Conservation (phyloP, 257 asterid species). For the Linaria vulgaris region DNA sequence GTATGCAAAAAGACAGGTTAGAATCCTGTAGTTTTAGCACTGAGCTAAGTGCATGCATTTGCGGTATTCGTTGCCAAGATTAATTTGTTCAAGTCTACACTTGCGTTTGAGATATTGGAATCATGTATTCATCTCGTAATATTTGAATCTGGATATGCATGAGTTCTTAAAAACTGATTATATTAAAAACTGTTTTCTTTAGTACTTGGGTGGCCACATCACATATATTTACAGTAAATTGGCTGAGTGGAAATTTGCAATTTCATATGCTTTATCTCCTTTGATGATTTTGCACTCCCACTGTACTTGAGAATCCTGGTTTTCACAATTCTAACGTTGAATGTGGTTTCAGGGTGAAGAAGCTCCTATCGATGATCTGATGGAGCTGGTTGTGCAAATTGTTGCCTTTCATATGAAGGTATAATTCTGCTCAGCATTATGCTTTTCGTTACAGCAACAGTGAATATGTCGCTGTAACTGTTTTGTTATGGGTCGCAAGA, state of each 20-base stretch:
- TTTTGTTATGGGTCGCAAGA: not conserved
- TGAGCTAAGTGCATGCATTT: conserved; percentile 14
- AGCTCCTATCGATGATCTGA: conserved; percentile 62
- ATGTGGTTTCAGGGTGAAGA: conserved; percentile 51
- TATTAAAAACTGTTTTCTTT: not conserved
- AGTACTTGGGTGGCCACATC: not conserved
- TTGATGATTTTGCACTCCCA: not conserved
- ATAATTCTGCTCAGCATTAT: conserved; percentile 11
- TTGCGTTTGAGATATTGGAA: not conserved
- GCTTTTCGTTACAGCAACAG: conserved; percentile 1
- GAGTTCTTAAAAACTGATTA: not conserved
- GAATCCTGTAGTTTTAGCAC: conserved; percentile 15
- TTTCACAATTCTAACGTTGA: conserved; percentile 5
- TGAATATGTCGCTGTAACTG: not conserved
- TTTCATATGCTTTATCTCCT: not conserved
- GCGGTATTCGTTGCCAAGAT: conserved; percentile 5
- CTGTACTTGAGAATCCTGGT: not conserved
- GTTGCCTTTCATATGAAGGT: conserved; percentile 97
- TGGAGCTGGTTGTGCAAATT: conserved; percentile 86
- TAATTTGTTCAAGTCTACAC: not conserved
- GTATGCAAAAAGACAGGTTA: conserved; percentile 77
- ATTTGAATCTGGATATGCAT: conserved; percentile 6
- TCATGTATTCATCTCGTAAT: conserved; percentile 1
- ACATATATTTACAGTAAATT: not conserved
- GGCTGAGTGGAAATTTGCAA: not conserved